Conservation (phyloP, 176 grass and related monocot species). For the Lolium rigidum region DNA sequence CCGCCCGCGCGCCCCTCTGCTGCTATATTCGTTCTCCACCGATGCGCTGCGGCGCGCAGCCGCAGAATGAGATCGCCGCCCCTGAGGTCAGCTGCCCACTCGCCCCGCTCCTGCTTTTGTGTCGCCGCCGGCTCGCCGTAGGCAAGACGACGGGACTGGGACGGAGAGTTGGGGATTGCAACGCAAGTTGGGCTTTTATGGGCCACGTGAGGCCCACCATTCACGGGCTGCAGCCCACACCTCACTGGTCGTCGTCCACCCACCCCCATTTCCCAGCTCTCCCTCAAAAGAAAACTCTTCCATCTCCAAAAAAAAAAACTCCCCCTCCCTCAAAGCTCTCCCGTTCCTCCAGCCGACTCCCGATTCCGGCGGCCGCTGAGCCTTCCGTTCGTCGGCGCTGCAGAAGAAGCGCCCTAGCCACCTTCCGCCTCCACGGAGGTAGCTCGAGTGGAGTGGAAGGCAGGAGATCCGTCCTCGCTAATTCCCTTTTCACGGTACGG, state of each 20-base stretch:
- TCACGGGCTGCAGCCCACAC: not conserved
- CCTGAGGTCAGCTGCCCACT: not conserved
- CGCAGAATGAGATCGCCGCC: not conserved
- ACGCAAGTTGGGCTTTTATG: not conserved
- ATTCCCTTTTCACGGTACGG: slow-evolving; percentile 18
- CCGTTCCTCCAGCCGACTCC: slow-evolving; percentile 3
- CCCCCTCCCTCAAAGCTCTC: too few species aligned
- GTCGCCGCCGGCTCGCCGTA: slow-evolving; percentile 13
- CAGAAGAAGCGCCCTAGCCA: not conserved
- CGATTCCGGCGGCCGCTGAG: not conserved
- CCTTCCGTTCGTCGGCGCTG: not conserved
- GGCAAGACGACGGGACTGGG: not conserved
- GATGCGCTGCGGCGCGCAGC: not conserved
- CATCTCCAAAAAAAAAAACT: too few species aligned
- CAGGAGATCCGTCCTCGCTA: not conserved
- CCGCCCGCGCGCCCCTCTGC: not conserved
- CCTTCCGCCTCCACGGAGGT: not conserved
- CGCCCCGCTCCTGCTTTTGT: not conserved
- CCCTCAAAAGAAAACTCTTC: too few species aligned
- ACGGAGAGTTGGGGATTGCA: not conserved
- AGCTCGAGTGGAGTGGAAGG: not conserved
- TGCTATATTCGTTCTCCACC: not conserved
- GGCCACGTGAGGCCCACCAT: not conserved
- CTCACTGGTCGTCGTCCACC: not conserved
- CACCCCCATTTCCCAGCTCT: slow-evolving; percentile 1